Evolutionary conservation across 2,329 filamentous ascomycete genomes (phyloP), one percentile per base, ranked within the genome.

Genomic region (Ophiostoma sp.): DNA sequence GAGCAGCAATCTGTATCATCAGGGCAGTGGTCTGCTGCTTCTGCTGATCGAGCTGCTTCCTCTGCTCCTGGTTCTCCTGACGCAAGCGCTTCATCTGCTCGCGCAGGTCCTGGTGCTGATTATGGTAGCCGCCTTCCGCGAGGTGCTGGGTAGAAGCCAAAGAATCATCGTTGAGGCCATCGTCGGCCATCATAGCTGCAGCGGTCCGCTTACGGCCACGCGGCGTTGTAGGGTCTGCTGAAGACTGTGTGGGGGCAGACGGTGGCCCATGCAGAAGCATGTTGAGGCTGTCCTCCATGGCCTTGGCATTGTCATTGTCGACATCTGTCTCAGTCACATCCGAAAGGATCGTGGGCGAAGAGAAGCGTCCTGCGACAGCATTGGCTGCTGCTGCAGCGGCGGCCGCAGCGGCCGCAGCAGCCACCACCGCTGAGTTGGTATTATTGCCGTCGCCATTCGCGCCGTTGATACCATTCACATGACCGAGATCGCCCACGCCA

Each of bases 51-150:
- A 85, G 77, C 69, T 85, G 80, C 16, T 77, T 75, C 71, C 80
- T 81, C 64, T 88, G 79, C 72, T 87, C 85, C 71, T 86, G 81
- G 69, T 89, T 88, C 75, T 91, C 88, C 63, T 80, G 80, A n/a
- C 84, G 83, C 47, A 92, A 78, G 45, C 87, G 83, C 78, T 90
- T 90, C 70, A 90, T 78, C 75, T 91, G 87, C 64, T 86, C 83
- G 27, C 85, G 85, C 44, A 91, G 76, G 52, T 85, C 84, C 18
- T 77, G 78, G 3, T 77, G 75, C 27, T 62, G 41, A 38, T 40
- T 64, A 7, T 49, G n/a, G 5, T 52, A 58, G 16, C 73, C 65
- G 27, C 27, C 27, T 27, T 27, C 27, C 27, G 27, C 27, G 27
- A 27, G 27, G 27, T 27, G 27, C 27, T 27, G 27, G 27, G 27